Evolutionary conservation across 768 basidiomycete species (phyloP).

Genomic region (Rhizopogon salebrosus): DNA sequence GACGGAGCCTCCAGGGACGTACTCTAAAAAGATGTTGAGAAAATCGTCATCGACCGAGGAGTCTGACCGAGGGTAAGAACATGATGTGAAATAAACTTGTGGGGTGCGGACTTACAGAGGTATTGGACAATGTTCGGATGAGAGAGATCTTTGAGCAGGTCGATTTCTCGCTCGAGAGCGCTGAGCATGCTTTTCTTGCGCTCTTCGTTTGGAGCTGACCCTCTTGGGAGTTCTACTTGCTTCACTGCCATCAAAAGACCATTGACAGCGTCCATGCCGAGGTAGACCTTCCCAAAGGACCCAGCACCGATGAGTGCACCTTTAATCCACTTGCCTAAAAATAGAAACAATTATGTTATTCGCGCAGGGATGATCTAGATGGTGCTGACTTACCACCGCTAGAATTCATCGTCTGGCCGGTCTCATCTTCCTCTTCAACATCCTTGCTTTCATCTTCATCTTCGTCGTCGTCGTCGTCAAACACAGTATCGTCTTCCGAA

Average conservation of each 20-base stretch:
- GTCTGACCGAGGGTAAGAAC: conserved; percentile 43
- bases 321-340: conserved; percentile 89
- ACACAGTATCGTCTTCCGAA: conserved; percentile 40
- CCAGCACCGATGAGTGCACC: conserved; percentile 93
- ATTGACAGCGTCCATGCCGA: conserved; percentile 89
- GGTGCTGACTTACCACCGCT: conserved; percentile 39
- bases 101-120: conserved; percentile 61
- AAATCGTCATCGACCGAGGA: conserved; percentile 88
- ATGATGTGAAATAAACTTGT: background rate
- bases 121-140: conserved; percentile 98
- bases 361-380: background rate
- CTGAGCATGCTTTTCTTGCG: conserved; percentile 91
- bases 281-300: conserved; percentile 92
- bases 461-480: conserved; percentile 44
- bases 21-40: conserved; percentile 96
- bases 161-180: conserved; percentile 90
- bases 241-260: conserved; percentile 96
- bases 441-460: conserved; percentile 38
- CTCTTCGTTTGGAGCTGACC: conserved; percentile 82
- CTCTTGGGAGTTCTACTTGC: conserved; percentile 88
- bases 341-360: conserved; percentile 1
- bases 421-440: conserved; percentile 43
- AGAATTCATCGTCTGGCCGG: conserved; percentile 49
- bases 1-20: conserved; percentile 94
- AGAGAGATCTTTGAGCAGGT: conserved; percentile 85